phyloP scores from a whole-genome alignment of 352 stramenopile genomes.

The Pythium chondricola region DNA sequence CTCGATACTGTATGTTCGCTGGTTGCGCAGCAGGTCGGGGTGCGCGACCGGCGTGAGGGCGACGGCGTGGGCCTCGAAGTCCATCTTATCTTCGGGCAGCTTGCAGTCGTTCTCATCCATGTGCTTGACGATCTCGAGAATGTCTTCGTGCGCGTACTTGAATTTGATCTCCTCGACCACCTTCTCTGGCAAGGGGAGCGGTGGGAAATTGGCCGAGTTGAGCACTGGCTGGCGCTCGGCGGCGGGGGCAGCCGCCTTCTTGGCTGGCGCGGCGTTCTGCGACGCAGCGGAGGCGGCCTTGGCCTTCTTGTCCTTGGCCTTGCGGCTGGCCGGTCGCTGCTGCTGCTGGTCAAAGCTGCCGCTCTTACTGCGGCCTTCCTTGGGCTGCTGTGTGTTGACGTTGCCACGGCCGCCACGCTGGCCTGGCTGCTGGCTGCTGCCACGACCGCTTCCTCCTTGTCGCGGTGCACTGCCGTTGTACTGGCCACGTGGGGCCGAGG shows the following conservation, averaged over 20 bases:
- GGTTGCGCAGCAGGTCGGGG: slow-evolving; percentile 83
- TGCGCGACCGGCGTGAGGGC: slow-evolving; percentile 75
- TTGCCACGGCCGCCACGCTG: slow-evolving; percentile 25
- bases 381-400: slow-evolving; percentile 26
- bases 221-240: slow-evolving; percentile 69
- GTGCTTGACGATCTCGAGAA: slow-evolving; percentile 89
- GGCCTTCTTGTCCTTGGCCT: slow-evolving; percentile 60
- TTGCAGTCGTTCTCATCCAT: slow-evolving; percentile 86
- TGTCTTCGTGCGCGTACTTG: slow-evolving; percentile 86
- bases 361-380: slow-evolving; percentile 44
- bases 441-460: slow-evolving; percentile 19
- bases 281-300: slow-evolving; percentile 35
- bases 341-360: slow-evolving; percentile 40
- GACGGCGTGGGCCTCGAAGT: slow-evolving; percentile 71
- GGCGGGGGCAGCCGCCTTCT: not conserved
- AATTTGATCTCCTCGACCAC: slow-evolving; percentile 47
- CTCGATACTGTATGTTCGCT: slow-evolving; percentile 91
- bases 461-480: slow-evolving; percentile 34
- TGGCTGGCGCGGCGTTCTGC: slow-evolving; percentile 19
- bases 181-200: slow-evolving; percentile 46
- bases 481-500: slow-evolving; percentile 24
- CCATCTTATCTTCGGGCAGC: slow-evolving; percentile 66
- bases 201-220: slow-evolving; percentile 79
- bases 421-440: slow-evolving; percentile 7
- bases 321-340: slow-evolving; percentile 33